Base-by-base conservation (phyloP, 768 basidiomycete species). In the Termitomyces sp. region DNA sequence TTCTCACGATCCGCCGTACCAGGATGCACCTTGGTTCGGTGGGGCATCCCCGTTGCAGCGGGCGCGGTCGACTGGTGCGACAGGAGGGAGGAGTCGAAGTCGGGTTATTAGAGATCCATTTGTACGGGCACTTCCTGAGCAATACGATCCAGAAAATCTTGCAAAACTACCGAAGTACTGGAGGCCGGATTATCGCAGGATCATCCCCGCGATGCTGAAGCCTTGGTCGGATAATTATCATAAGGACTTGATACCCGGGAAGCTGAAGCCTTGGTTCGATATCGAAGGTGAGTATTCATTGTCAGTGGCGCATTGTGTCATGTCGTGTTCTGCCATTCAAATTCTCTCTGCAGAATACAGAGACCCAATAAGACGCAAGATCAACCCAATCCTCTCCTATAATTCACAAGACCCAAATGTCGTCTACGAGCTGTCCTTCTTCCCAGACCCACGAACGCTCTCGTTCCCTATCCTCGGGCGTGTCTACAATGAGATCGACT, bases 401-500 rank as follows among this genome's bases (percentile, higher is more conserved):
- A 2, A 14, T 3, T 5, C 24, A 4, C 6, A 15, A 26, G 14
- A 28, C 5, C 24, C 17, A 17, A 3, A 8, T 2, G 44, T 28
- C 15, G 28, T 9, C 14, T 45, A n/a, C 1, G 17, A 28, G 7
- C 17, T 45, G 0, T 14, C 24, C 8, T n/a, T 2, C 26, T 8
- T 14, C 26, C 44, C 26, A n/a, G 5, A 45, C 26, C 26, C 15
- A 8, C 3, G 6, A n/a, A 28, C 7, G 1, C 26, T 45, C 26
- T 17, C 24, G 15, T 26, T 45, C 26, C 44, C 44, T 4, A 17
- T 8, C 24, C 12, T 44, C 14, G 1, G 14, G 15, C 43, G 24
- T 15, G 5, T 8, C 14, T 44, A 24, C 43, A 79, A 77, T 56
- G 56, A 65, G 6, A 74, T 74, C 47, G 85, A 87, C 60, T 74